Evolutionary conservation across 192 early-diverging fungal genomes (phyloP).

Genomic region (Physocladia obscura): DNA sequence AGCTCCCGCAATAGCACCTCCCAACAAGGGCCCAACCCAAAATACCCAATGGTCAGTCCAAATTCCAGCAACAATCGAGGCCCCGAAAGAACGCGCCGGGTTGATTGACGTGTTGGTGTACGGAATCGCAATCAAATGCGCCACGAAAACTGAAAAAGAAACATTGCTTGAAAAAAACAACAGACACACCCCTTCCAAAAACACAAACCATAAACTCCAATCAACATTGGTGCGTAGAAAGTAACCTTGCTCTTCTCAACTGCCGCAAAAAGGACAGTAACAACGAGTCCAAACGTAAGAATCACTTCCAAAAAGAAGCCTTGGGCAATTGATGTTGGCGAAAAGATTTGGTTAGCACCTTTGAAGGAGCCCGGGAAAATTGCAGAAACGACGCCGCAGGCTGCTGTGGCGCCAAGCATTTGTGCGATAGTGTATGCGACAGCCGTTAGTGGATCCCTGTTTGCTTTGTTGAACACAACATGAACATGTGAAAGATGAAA

Average conservation of each 20-base stretch:
- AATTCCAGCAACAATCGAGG: conserved; percentile 44
- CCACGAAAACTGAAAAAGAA: conserved; percentile 36
- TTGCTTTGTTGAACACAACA: background rate
- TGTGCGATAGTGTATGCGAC: conserved; percentile 57
- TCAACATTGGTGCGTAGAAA: conserved; percentile 41
- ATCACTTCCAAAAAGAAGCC: conserved; percentile 45
- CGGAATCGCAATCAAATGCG: conserved; percentile 41
- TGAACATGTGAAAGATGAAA: conserved; percentile 1
- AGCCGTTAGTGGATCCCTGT: conserved; percentile 11
- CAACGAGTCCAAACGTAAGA: conserved; percentile 43
- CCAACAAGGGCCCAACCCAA: conserved; percentile 59
- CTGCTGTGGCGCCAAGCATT: conserved; percentile 57
- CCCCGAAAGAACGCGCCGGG: conserved; percentile 65
- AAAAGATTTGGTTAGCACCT: conserved; percentile 29
- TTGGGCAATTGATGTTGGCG: conserved; percentile 9
- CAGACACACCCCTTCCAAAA: background rate
- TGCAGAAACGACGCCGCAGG: conserved; percentile 30
- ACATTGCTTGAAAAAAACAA: background rate
- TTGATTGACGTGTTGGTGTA: conserved; percentile 60
- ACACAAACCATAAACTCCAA: conserved; percentile 33
- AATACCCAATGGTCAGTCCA: conserved; percentile 63
- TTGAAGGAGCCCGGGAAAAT: conserved; percentile 34
- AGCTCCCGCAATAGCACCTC: conserved; percentile 43
- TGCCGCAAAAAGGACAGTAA: conserved; percentile 41
- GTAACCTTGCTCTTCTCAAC: conserved; percentile 43